phyloP scores from a whole-genome alignment of 2,329 filamentous ascomycete genomes.

The Metarhizium robertsii region DNA sequence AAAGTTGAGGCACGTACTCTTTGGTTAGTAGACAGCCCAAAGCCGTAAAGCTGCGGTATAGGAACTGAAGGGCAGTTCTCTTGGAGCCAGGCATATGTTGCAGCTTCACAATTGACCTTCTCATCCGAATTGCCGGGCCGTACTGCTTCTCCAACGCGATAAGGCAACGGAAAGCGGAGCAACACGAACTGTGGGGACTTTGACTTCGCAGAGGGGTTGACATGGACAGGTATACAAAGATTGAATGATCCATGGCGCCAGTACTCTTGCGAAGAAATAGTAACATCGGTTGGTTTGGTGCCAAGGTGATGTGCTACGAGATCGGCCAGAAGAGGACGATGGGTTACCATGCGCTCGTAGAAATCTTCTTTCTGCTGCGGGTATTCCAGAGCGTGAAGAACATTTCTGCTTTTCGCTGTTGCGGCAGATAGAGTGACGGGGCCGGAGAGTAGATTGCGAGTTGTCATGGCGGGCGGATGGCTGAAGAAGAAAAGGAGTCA shows the following conservation, averaged over 20 bases:
- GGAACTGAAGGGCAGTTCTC: constrained; percentile 13
- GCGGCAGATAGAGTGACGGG: constrained; percentile 9
- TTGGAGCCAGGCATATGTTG: constrained; percentile 13
- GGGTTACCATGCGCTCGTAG: constrained; percentile 7
- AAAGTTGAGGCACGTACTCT: constrained; percentile 6
- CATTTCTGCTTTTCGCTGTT: constrained; percentile 3
- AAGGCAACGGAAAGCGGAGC: constrained; percentile 19
- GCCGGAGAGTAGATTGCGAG: constrained; percentile 10
- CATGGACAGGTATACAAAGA: constrained; percentile 18
- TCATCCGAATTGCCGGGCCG: constrained; percentile 30
- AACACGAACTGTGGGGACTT: constrained; percentile 4
- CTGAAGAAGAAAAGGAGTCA: not conserved
- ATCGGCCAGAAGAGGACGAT: not conserved
- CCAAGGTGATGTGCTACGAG: constrained; percentile 6
- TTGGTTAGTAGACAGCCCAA: constrained; percentile 12
- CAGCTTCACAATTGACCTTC: constrained; percentile 21
- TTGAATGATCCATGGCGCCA: constrained; percentile 22
- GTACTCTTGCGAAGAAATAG: constrained; percentile 8
- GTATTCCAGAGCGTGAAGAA: constrained; percentile 9
- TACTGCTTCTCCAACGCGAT: constrained; percentile 24
- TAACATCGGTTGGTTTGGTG: constrained; percentile 2
- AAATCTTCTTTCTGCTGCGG: constrained; percentile 6
- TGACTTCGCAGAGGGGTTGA: not conserved
- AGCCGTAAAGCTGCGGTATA: constrained; percentile 15
- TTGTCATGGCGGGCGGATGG: constrained; percentile 8